phyloP scores from a whole-genome alignment of 805 yeast species.

The Ogataea corticis region DNA sequence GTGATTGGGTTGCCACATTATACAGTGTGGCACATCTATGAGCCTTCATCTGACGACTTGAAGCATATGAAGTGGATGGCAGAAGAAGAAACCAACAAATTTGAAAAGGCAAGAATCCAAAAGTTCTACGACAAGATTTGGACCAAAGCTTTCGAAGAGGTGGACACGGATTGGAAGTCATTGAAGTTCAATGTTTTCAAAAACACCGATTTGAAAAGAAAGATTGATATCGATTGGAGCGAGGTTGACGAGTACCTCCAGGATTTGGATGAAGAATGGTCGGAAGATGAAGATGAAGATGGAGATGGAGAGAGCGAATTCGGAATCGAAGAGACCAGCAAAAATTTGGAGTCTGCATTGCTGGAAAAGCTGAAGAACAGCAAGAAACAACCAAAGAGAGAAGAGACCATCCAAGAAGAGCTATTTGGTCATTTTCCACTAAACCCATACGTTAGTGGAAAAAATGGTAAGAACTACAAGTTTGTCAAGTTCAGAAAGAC shows the following conservation, averaged over 20 bases:
- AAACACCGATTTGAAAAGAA: slow-evolving; percentile 64
- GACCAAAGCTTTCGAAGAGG: slow-evolving; percentile 80
- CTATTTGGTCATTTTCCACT: slow-evolving; percentile 32
- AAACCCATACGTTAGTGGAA: slow-evolving; percentile 32
- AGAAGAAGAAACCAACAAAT: slow-evolving; percentile 64
- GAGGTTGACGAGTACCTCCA: slow-evolving; percentile 53
- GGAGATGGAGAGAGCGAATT: slow-evolving; percentile 7
- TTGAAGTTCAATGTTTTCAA: slow-evolving; percentile 73
- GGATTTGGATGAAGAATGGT: slow-evolving; percentile 26
- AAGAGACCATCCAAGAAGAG: slow-evolving; percentile 24
- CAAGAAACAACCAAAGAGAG: slow-evolving; percentile 9
- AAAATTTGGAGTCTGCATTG: slow-evolving; percentile 17
- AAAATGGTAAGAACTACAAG: slow-evolving; percentile 32
- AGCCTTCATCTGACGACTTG: slow-evolving; percentile 88
- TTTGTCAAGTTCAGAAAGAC: slow-evolving; percentile 35
- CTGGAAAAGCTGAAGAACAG: slow-evolving; percentile 14
- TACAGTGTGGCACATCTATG: slow-evolving; percentile 92
- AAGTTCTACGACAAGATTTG: slow-evolving; percentile 72
- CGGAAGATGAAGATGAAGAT: slow-evolving; percentile 19
- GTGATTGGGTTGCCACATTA: slow-evolving; percentile 91
- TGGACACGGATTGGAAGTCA: slow-evolving; percentile 66
- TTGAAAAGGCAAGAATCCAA: slow-evolving; percentile 63
- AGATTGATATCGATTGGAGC: slow-evolving; percentile 65
- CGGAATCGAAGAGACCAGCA: slow-evolving; percentile 18
- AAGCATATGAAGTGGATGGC: slow-evolving; percentile 86